Conservation (phyloP, 176 grass and related monocot genomes). For the Triticum turgidum region DNA sequence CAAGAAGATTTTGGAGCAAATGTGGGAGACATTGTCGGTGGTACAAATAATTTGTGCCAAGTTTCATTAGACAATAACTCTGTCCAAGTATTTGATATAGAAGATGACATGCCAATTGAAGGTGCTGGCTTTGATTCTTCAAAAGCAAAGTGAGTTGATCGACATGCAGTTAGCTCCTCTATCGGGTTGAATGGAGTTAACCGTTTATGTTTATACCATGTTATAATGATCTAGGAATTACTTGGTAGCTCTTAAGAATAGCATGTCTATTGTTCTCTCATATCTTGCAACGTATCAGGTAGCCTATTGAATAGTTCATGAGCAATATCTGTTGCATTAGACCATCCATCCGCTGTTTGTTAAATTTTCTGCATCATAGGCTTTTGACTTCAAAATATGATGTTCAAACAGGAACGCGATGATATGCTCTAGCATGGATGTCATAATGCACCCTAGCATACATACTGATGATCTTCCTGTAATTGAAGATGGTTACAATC, state of each 20-base stretch:
- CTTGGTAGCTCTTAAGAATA: neutral
- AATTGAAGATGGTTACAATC: conserved; percentile 70
- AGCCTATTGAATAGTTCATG: neutral
- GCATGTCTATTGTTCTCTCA: neutral
- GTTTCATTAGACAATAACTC: conserved; percentile 55
- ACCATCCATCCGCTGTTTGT: conserved; percentile 7
- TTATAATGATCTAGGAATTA: conserved; percentile 23
- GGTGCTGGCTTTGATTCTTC: conserved; percentile 46
- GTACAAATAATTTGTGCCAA: conserved; percentile 41
- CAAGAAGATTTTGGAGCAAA: conserved; percentile 45
- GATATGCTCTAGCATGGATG: conserved; percentile 67
- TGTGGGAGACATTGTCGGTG: conserved; percentile 28
- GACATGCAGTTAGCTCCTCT: conserved; percentile 5
- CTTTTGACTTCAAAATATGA: conserved; percentile 9
- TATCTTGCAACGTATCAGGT: conserved; percentile 12
- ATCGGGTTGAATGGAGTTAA: neutral
- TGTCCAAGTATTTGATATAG: conserved; percentile 71
- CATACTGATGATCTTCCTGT: conserved; percentile 56
- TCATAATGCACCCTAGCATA: conserved; percentile 47
- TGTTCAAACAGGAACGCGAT: conserved; percentile 40
- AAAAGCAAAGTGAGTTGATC: conserved; percentile 67
- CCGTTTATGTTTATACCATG: neutral
- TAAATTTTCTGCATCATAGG: neutral
- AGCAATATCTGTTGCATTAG: neutral
- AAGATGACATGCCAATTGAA: conserved; percentile 53